Percentiles rank a stretch among this genome's conserved stretches.
Evolutionary conservation across 1,284 basidiomycete genomes (phyloP).

Genomic region (Nidula niveotomentosa): DNA sequence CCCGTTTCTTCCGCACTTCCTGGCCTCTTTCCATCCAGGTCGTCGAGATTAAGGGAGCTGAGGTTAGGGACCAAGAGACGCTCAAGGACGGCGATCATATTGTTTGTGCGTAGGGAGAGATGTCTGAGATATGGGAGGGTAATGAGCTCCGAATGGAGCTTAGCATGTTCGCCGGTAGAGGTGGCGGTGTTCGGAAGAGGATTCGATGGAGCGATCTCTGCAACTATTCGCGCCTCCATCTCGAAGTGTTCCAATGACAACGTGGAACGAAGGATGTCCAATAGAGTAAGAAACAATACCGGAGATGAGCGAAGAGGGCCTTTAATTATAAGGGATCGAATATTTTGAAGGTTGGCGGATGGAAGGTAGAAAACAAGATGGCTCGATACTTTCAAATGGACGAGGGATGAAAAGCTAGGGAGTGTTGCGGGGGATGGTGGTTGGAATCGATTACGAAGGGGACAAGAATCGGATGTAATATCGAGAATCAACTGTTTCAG

Average conservation of each 20-base stretch:
- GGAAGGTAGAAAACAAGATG: constrained; percentile 15
- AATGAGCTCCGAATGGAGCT: constrained; percentile 15
- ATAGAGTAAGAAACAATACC: constrained; percentile 9
- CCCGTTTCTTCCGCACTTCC: constrained; percentile 21
- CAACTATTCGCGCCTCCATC: constrained; percentile 18
- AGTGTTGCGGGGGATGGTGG: constrained; percentile 6
- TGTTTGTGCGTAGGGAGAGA: constrained; percentile 28
- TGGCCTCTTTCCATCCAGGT: constrained; percentile 27
- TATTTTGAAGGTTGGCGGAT: constrained; percentile 9
- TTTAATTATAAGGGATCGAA: constrained; percentile 12
- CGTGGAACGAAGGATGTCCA: constrained; percentile 14
- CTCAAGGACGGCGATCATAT: constrained; percentile 23
- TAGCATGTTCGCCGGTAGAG: constrained; percentile 2
- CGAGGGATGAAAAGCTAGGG: not conserved
- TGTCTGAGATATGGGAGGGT: constrained; percentile 18
- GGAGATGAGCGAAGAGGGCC: constrained; percentile 20
- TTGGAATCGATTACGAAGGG: constrained; percentile 7
- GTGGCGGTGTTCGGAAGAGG: constrained; percentile 1
- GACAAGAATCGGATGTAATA: not conserved
- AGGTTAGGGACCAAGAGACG: constrained; percentile 25
- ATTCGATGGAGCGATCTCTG: not conserved
- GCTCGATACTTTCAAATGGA: constrained; percentile 16
- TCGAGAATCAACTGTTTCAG: constrained; percentile 1
- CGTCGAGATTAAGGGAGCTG: constrained; percentile 21
- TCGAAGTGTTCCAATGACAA: constrained; percentile 14